Conservation (phyloP, 768 basidiomycete species). For the Hygrophoropsis aurantiaca region DNA sequence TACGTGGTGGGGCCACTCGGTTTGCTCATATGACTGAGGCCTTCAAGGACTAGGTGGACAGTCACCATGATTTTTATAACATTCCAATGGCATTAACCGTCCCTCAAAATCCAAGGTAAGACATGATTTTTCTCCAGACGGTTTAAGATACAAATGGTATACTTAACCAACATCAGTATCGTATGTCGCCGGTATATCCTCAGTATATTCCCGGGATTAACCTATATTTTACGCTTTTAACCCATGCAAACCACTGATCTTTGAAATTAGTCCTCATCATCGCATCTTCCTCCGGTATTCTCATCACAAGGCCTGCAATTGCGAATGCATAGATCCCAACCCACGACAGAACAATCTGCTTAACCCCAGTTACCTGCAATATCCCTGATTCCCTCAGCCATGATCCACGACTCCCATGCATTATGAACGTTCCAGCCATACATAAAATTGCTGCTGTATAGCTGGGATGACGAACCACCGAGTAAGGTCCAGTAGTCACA, state of each 20-base stretch:
- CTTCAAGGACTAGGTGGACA: no score
- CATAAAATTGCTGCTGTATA: conserved; percentile 32
- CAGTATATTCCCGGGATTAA: conserved; percentile 35
- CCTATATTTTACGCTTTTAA: conserved; percentile 24
- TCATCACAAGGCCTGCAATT: conserved; percentile 1
- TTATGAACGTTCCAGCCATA: conserved; percentile 10
- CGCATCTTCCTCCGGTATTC: conserved; percentile 26
- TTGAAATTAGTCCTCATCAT: conserved; percentile 30
- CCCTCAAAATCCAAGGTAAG: no score
- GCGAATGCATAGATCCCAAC: neutral
- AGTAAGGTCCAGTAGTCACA: conserved; percentile 27
- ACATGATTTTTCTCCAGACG: no score
- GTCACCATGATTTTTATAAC: no score
- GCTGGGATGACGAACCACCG: conserved; percentile 27
- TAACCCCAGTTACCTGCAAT: conserved; percentile 4
- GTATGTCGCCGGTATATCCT: no score
- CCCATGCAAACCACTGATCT: conserved; percentile 34
- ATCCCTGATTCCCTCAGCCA: neutral
- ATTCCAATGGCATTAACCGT: no score
- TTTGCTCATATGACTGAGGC: no score
- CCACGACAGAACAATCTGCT: neutral
- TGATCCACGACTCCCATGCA: conserved; percentile 8
- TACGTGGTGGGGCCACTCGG: no score
- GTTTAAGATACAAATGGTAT: no score
- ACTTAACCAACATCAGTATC: no score